Evolutionary conservation across 2,329 filamentous ascomycete species (phyloP).

Genomic region (Gnomoniopsis smithogilvyi): DNA sequence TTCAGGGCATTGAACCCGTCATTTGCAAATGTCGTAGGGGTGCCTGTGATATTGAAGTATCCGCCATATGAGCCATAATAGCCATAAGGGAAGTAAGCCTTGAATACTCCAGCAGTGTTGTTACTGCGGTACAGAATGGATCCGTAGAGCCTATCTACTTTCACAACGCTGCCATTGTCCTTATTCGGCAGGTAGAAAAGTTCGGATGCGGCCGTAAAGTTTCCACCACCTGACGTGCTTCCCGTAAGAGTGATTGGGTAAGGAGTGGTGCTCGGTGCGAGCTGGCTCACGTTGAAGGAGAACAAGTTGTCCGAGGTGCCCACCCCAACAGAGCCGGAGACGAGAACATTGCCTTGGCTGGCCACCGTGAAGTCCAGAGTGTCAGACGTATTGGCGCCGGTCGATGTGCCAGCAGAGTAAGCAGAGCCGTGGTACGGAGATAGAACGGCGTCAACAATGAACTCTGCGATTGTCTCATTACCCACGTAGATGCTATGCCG

Average conservation of each 20-base stretch:
- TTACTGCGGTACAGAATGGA: conserved; percentile 37
- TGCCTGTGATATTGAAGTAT: conserved; percentile 37
- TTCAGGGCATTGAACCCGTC: conserved; percentile 43
- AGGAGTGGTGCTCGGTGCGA: conserved; percentile 33
- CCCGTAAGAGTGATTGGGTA: conserved; percentile 38
- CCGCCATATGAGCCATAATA: conserved; percentile 41
- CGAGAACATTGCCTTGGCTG: conserved; percentile 28
- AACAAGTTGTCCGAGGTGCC: conserved; percentile 34
- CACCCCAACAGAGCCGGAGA: conserved; percentile 30
- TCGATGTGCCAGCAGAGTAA: conserved; percentile 28
- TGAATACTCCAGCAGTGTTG: conserved; percentile 32
- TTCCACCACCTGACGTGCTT: conserved; percentile 28
- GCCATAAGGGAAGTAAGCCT: conserved; percentile 41
- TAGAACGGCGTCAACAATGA: conserved; percentile 40
- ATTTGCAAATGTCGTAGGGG: conserved; percentile 31
- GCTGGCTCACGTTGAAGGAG: conserved; percentile 32
- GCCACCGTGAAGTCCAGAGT: conserved; percentile 35
- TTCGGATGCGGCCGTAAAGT: conserved; percentile 34
- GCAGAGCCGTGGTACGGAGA: conserved; percentile 38
- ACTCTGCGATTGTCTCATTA: conserved; percentile 36
- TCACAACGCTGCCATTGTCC: conserved; percentile 38
- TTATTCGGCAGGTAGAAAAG: conserved; percentile 42
- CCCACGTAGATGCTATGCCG: conserved; percentile 45
- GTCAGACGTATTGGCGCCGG: conserved; percentile 22
- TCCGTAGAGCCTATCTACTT: conserved; percentile 43